Evolutionary conservation across 2,329 filamentous ascomycete species (phyloP).

Genomic region (Claviceps paspali): DNA sequence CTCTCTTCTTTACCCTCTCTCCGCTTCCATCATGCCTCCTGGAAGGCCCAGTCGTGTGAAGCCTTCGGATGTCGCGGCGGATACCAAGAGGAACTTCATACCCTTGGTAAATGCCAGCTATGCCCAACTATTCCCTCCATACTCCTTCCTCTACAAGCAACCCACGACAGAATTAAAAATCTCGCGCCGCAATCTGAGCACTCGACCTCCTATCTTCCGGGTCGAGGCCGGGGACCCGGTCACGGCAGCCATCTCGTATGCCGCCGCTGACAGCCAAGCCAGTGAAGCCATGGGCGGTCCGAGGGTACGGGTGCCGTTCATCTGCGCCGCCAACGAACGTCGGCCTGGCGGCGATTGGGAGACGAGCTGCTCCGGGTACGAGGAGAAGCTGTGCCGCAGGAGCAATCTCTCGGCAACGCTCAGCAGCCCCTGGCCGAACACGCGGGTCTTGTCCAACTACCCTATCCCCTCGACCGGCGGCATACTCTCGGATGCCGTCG

Average conservation of each 20-base stretch:
- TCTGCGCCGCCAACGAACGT: constrained; percentile 64
- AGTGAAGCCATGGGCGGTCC: constrained; percentile 18
- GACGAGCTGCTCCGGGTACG: constrained; percentile 33
- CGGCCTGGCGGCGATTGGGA: constrained; percentile 71
- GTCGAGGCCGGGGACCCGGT: constrained; percentile 44
- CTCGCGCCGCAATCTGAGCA: constrained; percentile 18
- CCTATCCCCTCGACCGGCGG: constrained; percentile 56
- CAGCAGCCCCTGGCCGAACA: constrained; percentile 40
- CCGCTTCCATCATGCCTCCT: constrained; percentile 15
- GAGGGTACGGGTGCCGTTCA: constrained; percentile 40
- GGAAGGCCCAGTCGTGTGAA: constrained; percentile 17
- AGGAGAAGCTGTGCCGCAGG: constrained; percentile 57
- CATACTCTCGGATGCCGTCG: constrained; percentile 54
- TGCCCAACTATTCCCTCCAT: constrained; percentile 36
- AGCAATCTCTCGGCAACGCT: constrained; percentile 59
- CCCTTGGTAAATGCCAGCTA: constrained; percentile 46
- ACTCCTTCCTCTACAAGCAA: constrained; percentile 43
- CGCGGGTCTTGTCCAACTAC: constrained; percentile 39
- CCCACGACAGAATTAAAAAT: constrained; percentile 31
- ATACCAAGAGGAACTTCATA: constrained; percentile 57
- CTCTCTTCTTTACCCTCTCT: too few species aligned
- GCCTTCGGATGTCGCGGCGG: constrained; percentile 50
- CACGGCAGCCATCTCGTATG: constrained; percentile 44
- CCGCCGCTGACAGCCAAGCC: constrained; percentile 21
- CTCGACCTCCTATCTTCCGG: constrained; percentile 29